Percentiles rank a stretch among this genome's conserved stretches.
These are phyloP conservation scores for Cerioporus squamosus DNA, from an alignment of 1,284 basidiomycete species.

Conservation along the genomic window DNA sequence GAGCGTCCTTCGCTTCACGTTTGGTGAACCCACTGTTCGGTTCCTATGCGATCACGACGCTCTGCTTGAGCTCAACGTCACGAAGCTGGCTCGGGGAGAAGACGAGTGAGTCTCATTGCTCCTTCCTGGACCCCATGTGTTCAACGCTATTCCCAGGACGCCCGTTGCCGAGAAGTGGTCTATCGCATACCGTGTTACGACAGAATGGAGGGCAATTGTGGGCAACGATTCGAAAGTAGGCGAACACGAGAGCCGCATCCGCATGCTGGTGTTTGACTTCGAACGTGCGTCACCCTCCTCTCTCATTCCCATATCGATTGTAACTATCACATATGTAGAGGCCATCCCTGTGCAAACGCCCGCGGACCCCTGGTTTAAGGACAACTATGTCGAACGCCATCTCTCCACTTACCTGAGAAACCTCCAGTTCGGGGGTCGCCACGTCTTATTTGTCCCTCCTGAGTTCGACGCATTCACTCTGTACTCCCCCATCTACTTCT, in stretches of 20 bases:
- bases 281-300: slow-evolving; percentile 3
- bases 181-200: slow-evolving; percentile 24
- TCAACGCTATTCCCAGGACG: neutral
- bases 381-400: slow-evolving; percentile 21
- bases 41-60: slow-evolving; percentile 36
- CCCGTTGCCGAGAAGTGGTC: too few species aligned
- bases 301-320: neutral
- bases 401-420: slow-evolving; percentile 26
- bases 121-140: too few species aligned
- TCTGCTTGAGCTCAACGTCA: slow-evolving; percentile 24
- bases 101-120: neutral
- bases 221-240: slow-evolving; percentile 27
- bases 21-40: slow-evolving; percentile 25
- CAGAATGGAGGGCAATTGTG: slow-evolving; percentile 18
- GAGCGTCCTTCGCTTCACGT: slow-evolving; percentile 22
- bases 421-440: slow-evolving; percentile 32
- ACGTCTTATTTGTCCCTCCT: slow-evolving; percentile 35
- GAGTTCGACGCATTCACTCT: slow-evolving; percentile 33
- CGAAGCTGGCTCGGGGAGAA: neutral
- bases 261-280: slow-evolving; percentile 29
- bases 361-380: neutral
- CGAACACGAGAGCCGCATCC: slow-evolving; percentile 26
- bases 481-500: slow-evolving; percentile 30
- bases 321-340: neutral
- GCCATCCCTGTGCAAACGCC: neutral